Evolutionary conservation across 2,329 filamentous ascomycete genomes (phyloP), one percentile per base, ranked within the genome.

Genomic region (Epichloe elymi): DNA sequence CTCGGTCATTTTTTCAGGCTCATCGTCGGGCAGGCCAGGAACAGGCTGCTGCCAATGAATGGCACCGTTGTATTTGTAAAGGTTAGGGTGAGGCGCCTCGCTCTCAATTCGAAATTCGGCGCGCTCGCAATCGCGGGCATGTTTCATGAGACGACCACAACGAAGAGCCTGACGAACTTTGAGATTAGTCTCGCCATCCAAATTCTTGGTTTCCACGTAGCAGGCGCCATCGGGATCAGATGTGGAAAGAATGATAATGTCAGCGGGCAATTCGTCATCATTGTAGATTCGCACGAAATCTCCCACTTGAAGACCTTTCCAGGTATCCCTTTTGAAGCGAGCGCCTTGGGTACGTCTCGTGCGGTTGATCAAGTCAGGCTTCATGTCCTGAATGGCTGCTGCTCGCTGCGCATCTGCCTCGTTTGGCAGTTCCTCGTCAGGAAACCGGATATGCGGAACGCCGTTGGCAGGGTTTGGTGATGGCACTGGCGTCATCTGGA

Each of bases 271-370:
- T 59, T 95, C 89, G 61, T 98, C 93, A 58, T 95, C 86, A 61
- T 94, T 96, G 70, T 96, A 97, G 48, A 98, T 79, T 58, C 94
- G 88, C 50, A 98, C 85, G 67, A 95, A 97, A 67, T 98, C 93
- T 46, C 93, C 93, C 8, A 98, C 93, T 60, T 90, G 83, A 14
- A 98, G 77, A 60, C 83, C 95, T 70, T 98, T 98, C 93, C 93
- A 98, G 42, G 82, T 83, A 62, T 96, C 90, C 59, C 85, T 86
- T 67, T 95, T 91, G 70, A 98, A 98, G 23, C 86, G 79, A 36
- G 90, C 88, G 50, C 85, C 86, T 4, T 79, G 74, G 0, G 77
- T 71, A 14, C 80, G 74, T 54, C 80, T 75, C 45, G 79, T 75
- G 33, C 80, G 80, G 62, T 97, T 87, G 57, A 97, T 78, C 39